Evolutionary conservation across 2,329 filamentous ascomycete species (phyloP).

Genomic region (Mycosphaerella arachidis): DNA sequence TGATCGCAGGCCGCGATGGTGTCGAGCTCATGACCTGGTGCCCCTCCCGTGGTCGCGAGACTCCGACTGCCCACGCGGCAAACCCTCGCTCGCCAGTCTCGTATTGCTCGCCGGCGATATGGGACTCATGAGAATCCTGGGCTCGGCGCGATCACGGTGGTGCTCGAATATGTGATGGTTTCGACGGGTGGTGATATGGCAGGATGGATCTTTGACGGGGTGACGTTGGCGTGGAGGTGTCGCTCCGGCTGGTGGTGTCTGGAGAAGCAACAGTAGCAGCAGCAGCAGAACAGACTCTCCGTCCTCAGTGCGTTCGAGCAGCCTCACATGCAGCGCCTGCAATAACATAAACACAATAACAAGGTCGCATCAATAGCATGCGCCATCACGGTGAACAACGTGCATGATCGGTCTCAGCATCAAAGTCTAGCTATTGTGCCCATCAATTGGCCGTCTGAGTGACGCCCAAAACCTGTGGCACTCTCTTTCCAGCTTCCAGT

Average conservation of each 20-base stretch:
- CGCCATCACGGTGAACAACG: background rate
- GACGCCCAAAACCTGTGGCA: background rate
- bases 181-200: slow-evolving; percentile 2
- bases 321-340: background rate
- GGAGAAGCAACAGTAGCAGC: background rate
- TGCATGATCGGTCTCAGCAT: background rate
- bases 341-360: background rate
- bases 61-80: slow-evolving; percentile 11
- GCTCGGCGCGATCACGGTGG: background rate
- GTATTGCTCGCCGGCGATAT: slow-evolving; percentile 7
- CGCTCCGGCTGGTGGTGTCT: background rate
- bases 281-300: background rate
- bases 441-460: background rate
- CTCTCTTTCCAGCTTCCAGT: background rate
- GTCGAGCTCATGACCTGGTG: slow-evolving; percentile 30
- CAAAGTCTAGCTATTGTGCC: background rate
- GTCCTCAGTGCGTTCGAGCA: background rate
- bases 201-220: background rate
- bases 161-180: slow-evolving; percentile 5
- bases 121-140: slow-evolving; percentile 15
- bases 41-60: slow-evolving; percentile 9
- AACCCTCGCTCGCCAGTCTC: slow-evolving; percentile 15
- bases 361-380: background rate
- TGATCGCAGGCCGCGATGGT: slow-evolving; percentile 38
- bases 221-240: slow-evolving; percentile 4